Evolutionary conservation across 2,329 filamentous ascomycete genomes (phyloP), one percentile per base, ranked within the genome.

Genomic region (Clarireedia homoeocarpa): DNA sequence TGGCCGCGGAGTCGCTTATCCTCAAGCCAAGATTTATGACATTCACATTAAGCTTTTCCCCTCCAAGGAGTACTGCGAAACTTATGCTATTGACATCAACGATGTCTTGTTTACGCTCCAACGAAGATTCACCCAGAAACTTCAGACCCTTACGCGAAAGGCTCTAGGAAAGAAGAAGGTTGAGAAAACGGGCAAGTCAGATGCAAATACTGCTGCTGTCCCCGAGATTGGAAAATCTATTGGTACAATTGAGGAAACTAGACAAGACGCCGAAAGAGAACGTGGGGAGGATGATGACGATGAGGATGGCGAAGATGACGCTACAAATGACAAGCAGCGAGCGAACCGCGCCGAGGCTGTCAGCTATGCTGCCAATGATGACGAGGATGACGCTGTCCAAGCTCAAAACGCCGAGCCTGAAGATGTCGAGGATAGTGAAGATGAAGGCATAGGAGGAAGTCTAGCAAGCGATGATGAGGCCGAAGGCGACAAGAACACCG

Each of bases 331-430:
- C 63, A 95, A 90, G 73, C 80, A 84, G 66, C 83, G 81, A 65
- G 82, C 84, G 47, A 94, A 95, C 69, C 85, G 88, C 42, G 77
- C 80, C 52, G 88, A 96, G 71, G 88, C 86, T 30, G 85, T 92
- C 2, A 94, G 90, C 14, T 97, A 96, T 64, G 92, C 90, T 40
- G 89, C 86, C 36, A 95, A 95, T 48, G 94, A 97, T 67, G 91
- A 96, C 5, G 92, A 92, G 4, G 94, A 97, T 67, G 82, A 89
- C 62, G 84, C 80, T 38, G 83, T 95, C 54, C 84, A 86, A 64
- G 75, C 76, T 52, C 78, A 80, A 56, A 76, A 77, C 2, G 72
- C 75, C 23, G 82, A 83, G 20, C 79, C 79, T 50, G 77, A 83
- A 38, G 83, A 86, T 55, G n/a, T 20, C 4, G 61, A 64, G 14